Evolutionary conservation across 2,329 filamentous ascomycete genomes (phyloP).

Genomic region (Xylariaceae sp.): DNA sequence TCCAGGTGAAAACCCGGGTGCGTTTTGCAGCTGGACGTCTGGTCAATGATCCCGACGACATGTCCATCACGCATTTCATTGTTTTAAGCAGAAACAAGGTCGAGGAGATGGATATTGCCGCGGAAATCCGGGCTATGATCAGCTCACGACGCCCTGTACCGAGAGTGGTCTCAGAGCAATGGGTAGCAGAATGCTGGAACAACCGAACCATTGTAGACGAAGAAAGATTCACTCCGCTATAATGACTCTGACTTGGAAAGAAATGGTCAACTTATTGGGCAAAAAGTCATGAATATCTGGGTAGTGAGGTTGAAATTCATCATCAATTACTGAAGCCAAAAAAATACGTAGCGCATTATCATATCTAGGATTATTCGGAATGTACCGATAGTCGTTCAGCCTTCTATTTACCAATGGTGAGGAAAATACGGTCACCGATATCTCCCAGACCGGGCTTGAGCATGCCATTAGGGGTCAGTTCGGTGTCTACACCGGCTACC

Average conservation of each 20-base stretch:
- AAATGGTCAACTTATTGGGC: not conserved
- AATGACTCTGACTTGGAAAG: not conserved
- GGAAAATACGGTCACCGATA: constrained; percentile 82
- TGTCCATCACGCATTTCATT: constrained; percentile 66
- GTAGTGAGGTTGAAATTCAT: not conserved
- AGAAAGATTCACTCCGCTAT: constrained; percentile 48
- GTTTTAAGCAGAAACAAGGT: constrained; percentile 42
- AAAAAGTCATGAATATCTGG: not conserved
- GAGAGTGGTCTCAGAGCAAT: constrained; percentile 61
- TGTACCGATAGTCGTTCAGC: not conserved
- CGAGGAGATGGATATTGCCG: constrained; percentile 38
- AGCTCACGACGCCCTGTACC: constrained; percentile 51
- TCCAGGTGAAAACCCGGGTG: constrained; percentile 52
- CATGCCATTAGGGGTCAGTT: constrained; percentile 76
- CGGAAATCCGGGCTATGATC: constrained; percentile 42
- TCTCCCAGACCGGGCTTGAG: constrained; percentile 86
- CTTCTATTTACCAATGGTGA: constrained; percentile 77
- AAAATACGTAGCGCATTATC: not conserved
- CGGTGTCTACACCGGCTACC: constrained; percentile 72
- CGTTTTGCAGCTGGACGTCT: constrained; percentile 64
- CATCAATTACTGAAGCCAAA: not conserved
- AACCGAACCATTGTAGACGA: constrained; percentile 77
- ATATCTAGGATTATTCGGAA: not conserved
- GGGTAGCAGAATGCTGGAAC: constrained; percentile 76
- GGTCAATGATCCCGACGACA: constrained; percentile 44